phyloP scores from a whole-genome alignment of 768 basidiomycete species.

The Tephrocybe sp. region DNA sequence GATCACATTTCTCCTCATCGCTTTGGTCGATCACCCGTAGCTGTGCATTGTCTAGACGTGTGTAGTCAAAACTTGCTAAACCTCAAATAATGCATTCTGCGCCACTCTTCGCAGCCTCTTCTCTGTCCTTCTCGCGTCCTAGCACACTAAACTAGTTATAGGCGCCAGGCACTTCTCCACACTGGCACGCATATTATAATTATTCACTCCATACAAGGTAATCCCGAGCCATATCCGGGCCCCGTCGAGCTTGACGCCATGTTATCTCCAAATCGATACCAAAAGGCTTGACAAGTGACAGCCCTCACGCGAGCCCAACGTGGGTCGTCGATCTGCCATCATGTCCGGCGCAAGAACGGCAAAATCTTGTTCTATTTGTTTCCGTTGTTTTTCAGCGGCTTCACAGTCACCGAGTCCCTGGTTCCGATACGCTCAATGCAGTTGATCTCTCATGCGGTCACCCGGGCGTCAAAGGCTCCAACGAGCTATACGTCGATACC shows the following conservation, averaged over 20 bases:
- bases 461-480: no score
- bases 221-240: slow-evolving; percentile 1
- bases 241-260: not conserved
- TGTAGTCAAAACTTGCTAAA: not conserved
- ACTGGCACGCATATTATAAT: not conserved
- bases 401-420: no score
- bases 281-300: not conserved
- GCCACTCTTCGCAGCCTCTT: not conserved
- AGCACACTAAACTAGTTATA: not conserved
- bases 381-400: no score
- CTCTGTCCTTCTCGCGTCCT: not conserved
- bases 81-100: not conserved
- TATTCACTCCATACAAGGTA: not conserved
- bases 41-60: no score
- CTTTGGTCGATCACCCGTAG: slow-evolving; percentile 1
- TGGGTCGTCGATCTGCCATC: not conserved
- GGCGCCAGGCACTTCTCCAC: not conserved
- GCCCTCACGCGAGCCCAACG: not conserved
- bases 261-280: not conserved
- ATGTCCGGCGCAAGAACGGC: no score
- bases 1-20: not conserved
- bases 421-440: no score
- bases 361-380: no score
- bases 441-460: no score
- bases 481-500: no score